These are phyloP conservation scores for Aspergillus aculeatinus DNA, from an alignment of 2,329 filamentous ascomycete species.

Conservation along the genomic window DNA sequence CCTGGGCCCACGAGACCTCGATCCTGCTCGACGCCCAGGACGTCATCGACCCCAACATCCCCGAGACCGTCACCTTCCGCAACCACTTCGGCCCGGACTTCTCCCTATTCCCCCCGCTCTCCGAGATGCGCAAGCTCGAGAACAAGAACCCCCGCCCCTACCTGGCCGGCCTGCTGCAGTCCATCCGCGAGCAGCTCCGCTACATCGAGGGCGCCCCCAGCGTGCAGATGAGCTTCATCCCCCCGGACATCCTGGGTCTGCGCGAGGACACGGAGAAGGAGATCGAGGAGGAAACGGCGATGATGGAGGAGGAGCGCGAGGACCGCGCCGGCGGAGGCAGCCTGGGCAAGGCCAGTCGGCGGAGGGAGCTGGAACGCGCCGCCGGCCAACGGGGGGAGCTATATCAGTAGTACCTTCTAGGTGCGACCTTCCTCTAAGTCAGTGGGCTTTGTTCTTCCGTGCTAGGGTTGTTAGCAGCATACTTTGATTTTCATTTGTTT, in stretches of 20 bases:
- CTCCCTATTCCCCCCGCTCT: constrained; percentile 82
- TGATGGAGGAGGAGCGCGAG: constrained; percentile 40
- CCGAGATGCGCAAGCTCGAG: constrained; percentile 64
- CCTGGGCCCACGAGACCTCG: constrained; percentile 95
- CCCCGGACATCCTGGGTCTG: constrained; percentile 67
- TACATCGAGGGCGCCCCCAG: constrained; percentile 84
- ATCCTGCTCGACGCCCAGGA: constrained; percentile 77
- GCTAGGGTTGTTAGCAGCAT: not conserved
- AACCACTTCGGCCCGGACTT: constrained; percentile 87
- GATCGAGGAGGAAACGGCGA: constrained; percentile 44
- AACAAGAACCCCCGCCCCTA: constrained; percentile 80
- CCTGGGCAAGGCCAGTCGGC: constrained; percentile 1
- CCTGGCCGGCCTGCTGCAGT: constrained; percentile 70
- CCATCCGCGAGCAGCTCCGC: constrained; percentile 79
- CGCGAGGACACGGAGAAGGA: constrained; percentile 51
- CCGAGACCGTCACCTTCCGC: constrained; percentile 77
- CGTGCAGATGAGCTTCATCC: constrained; percentile 78
- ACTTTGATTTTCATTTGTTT: not conserved
- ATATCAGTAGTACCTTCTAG: not conserved
- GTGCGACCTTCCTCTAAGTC: too few species aligned
- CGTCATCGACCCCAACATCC: constrained; percentile 70
- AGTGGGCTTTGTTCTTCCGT: not conserved
- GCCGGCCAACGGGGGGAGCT: not conserved
- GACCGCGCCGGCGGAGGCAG: constrained; percentile 37
- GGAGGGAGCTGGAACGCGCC: constrained; percentile 1